Conservation (phyloP, 371 early-diverging fungal genomes). For the Rhizopus arrhizus region DNA sequence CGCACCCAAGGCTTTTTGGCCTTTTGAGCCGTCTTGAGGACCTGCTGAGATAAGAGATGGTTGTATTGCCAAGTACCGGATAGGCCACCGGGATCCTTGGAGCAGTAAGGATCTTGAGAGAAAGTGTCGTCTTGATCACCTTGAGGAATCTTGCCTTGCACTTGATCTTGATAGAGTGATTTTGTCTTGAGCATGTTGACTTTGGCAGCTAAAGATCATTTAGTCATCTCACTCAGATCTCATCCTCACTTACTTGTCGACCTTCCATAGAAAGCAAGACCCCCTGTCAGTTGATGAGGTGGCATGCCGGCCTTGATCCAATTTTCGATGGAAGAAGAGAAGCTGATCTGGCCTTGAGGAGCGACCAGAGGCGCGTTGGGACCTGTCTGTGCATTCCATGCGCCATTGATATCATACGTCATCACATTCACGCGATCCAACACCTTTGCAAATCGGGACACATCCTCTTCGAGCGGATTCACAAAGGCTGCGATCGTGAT, state of each 20-base stretch:
- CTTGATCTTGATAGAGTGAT: conserved; percentile 37
- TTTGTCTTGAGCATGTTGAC: conserved; percentile 33
- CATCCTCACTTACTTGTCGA: conserved; percentile 35
- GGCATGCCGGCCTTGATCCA: conserved; percentile 66
- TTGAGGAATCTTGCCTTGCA: conserved; percentile 27
- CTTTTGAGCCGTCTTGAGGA: conserved; percentile 43
- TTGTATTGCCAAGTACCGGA: conserved; percentile 59
- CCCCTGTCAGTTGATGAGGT: conserved; percentile 58
- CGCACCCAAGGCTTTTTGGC: conserved; percentile 58
- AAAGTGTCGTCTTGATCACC: conserved; percentile 39
- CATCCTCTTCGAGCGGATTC: conserved; percentile 51
- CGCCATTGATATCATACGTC: conserved; percentile 63
- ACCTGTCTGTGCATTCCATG: conserved; percentile 48
- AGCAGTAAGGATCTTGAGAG: conserved; percentile 33
- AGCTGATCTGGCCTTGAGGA: conserved; percentile 37
- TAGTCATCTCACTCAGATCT: not conserved
- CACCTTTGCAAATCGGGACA: conserved; percentile 54
- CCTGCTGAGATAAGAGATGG: conserved; percentile 56
- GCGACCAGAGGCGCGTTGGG: conserved; percentile 59
- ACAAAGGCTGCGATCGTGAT: conserved; percentile 60
- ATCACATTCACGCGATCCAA: conserved; percentile 66
- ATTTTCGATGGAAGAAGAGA: conserved; percentile 45
- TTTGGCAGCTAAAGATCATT: conserved; percentile 25
- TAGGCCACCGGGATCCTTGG: conserved; percentile 30
- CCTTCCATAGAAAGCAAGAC: conserved; percentile 71